Evolutionary conservation across 164 flowering plant species (phyloP), one percentile per base, ranked within the genome.

Genomic region (Magnolia changhungtana): DNA sequence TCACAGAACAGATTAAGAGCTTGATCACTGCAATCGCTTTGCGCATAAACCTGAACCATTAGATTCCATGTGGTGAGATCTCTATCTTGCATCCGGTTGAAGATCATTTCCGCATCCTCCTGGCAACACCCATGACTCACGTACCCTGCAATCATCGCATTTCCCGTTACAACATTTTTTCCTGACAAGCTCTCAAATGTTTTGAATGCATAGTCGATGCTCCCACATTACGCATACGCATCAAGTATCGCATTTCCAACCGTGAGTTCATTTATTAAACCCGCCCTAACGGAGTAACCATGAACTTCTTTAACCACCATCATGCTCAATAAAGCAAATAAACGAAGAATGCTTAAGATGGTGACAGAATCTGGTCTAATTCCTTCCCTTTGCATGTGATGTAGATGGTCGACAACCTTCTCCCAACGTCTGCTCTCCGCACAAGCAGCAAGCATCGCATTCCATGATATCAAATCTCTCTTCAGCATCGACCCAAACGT

Each of bases 401-500:
- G 37, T 64, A 92, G 77, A 59, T 87, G 86, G 13, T 76, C 69
- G 24, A 77, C 71, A 80, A 89, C 78, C 50, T 85, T 71, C 23
- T 29, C 63, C 61, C 72, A 81, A 75, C 63, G 55, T 50, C 82
- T 77, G 58, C 71, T 75, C 50, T 80, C 86, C 27, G 83, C 80
- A 77, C 84, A 85, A 27, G 90, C 88, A 80, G 89, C 93, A 69
- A 94, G 91, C 80, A 94, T 83, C 21, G 94, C 64, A 75, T 94
- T 94, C 98, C 98, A 94, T 55, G 98, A 89, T 80, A 92, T 85
- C 79, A 91, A 59, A 78, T 94, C 97, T 80, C 74, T 91, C 52
- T 70, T 71, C 27, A 75, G 74, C 55, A 86, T 84, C 80, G 82
- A 79, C 9, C 67, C 76, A 73, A 94, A 94, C 64, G 86, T 74